Percentiles rank a stretch among this genome's conserved stretches.
phyloP scores from a whole-genome alignment of 495 filamentous ascomycete species.

The Neurospora sp. region DNA sequence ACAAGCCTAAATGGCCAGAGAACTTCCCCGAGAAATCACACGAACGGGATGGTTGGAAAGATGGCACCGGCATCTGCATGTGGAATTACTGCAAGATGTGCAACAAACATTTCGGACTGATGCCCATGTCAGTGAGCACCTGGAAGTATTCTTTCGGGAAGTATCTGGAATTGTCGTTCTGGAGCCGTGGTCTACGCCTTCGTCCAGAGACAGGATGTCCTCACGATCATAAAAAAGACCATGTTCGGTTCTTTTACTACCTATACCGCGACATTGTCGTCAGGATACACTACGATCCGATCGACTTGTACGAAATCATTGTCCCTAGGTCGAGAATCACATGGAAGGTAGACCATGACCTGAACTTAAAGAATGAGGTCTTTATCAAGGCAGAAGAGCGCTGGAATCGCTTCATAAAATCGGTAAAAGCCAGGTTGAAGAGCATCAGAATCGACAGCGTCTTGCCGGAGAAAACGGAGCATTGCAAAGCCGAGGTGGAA shows the following conservation, averaged over 20 bases:
- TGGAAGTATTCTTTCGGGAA: conserved; percentile 99
- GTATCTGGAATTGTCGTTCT: conserved; percentile 93
- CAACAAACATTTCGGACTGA: conserved; percentile 76
- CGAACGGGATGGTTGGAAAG: conserved; percentile 28
- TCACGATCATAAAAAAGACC: conserved; percentile 86
- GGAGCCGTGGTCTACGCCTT: conserved; percentile 74
- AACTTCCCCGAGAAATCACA: conserved; percentile 33
- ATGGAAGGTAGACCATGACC: conserved; percentile 93
- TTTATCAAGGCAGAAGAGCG: conserved; percentile 69
- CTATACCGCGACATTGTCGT: conserved; percentile 61
- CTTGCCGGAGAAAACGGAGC: conserved; percentile 70
- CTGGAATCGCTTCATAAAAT: conserved; percentile 74
- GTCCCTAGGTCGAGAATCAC: conserved; percentile 83
- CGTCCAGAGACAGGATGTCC: conserved; percentile 69
- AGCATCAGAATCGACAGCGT: conserved; percentile 87
- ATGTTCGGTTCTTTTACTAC: conserved; percentile 86
- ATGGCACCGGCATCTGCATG: conserved; percentile 72
- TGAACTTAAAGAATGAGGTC: conserved; percentile 86
- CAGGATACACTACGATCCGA: conserved; percentile 82
- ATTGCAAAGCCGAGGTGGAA: conserved; percentile 74
- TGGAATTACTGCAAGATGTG: conserved; percentile 95
- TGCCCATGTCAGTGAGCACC: conserved; percentile 87
- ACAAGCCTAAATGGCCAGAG: conserved; percentile 37
- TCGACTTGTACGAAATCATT: conserved; percentile 89
- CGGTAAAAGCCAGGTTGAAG: conserved; percentile 71